A percentile compares a stretch with the other conserved stretches of the same genome.
These are phyloP conservation scores for Fusarium bactridioides DNA, from an alignment of 2,329 filamentous ascomycete genomes.

Conservation along the genomic window DNA sequence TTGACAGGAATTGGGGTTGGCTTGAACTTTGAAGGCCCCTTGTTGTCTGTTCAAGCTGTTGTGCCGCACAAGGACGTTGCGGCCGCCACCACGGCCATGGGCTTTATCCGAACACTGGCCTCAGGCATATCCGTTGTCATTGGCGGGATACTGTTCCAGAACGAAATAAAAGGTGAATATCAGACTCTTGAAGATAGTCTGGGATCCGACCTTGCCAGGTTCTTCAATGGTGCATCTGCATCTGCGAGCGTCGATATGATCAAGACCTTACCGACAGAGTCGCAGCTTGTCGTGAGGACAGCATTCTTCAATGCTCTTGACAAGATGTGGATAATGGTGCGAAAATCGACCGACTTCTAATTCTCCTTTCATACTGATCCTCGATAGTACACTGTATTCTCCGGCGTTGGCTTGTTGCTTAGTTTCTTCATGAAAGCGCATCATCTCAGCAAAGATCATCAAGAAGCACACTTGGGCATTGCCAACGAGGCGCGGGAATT, in stretches of 20 bases:
- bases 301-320: conserved; percentile 39
- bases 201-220: conserved; percentile 53
- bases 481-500: neutral
- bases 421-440: conserved; percentile 36
- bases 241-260: conserved; percentile 66
- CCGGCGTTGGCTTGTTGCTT: conserved; percentile 17
- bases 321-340: conserved; percentile 44
- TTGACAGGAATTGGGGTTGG: conserved; percentile 68
- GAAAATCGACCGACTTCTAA: neutral
- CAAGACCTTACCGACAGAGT: conserved; percentile 24
- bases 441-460: conserved; percentile 34
- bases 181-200: conserved; percentile 55
- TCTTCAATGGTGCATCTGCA: conserved; percentile 63
- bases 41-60: conserved; percentile 70
- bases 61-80: conserved; percentile 68
- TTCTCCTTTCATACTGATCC: neutral
- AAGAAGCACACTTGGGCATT: conserved; percentile 32
- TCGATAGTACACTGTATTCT: conserved; percentile 32
- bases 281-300: conserved; percentile 34
- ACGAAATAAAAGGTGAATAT: conserved; percentile 65
- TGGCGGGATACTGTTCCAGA: conserved; percentile 76
- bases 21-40: conserved; percentile 68
- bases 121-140: conserved; percentile 72
- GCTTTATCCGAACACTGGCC: conserved; percentile 69
- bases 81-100: conserved; percentile 68